phyloP scores from a whole-genome alignment of 225 moss, liverwort and hornwort genomes.

The Pleurozium schreberi region DNA sequence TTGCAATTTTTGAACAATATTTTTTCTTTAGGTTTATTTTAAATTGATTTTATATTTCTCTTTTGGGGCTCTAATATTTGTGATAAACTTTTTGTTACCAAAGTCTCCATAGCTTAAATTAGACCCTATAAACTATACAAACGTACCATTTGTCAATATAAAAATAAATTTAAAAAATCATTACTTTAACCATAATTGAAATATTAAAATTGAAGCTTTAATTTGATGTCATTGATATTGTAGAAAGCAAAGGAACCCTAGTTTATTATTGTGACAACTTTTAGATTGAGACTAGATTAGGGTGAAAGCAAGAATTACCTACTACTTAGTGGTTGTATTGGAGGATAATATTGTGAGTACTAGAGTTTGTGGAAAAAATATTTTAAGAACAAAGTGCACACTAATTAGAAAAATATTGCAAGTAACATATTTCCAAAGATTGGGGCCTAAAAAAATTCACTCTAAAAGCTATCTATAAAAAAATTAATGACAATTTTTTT shows the following conservation, averaged over 20 bases:
- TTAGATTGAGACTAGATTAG: not conserved
- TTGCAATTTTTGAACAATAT: too few species aligned
- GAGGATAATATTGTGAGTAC: accelerated
- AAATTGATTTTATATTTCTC: too few species aligned
- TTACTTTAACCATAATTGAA: not conserved
- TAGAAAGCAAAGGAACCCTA: accelerated
- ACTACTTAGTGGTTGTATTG: accelerated
- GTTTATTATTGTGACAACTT: too few species aligned
- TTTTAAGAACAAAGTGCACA: not conserved
- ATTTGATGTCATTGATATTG: accelerated
- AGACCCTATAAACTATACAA: not conserved
- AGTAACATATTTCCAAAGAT: not conserved
- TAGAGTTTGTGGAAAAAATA: not conserved
- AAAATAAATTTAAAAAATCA: not conserved
- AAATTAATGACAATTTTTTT: not conserved
- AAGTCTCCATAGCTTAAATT: not conserved
- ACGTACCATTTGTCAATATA: too few species aligned
- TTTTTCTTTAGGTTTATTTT: too few species aligned
- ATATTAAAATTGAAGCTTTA: not conserved
- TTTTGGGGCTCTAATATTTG: too few species aligned
- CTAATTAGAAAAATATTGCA: not conserved
- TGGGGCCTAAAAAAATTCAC: not conserved
- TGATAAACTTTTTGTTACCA: accelerated
- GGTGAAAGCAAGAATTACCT: not conserved
- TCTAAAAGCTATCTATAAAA: too few species aligned